phyloP scores from a whole-genome alignment of 805 yeast species.

The Lipomyces kockii region DNA sequence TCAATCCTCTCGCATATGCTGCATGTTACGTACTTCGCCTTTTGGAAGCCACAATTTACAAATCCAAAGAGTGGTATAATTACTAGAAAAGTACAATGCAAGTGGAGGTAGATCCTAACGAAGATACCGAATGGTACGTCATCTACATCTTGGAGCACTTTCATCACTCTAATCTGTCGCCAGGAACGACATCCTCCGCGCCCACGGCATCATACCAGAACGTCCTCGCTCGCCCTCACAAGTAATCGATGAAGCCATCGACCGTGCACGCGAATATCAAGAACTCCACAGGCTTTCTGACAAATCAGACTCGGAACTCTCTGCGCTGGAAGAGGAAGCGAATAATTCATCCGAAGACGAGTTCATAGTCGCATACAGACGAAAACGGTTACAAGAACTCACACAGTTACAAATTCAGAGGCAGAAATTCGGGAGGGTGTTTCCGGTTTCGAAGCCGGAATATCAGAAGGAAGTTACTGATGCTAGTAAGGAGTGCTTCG shows the following conservation, averaged over 20 bases:
- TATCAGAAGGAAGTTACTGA: slow-evolving; percentile 84
- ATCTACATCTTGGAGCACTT: not conserved
- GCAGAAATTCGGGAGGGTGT: slow-evolving; percentile 72
- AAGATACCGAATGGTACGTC: slow-evolving; percentile 84
- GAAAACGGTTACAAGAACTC: slow-evolving; percentile 77
- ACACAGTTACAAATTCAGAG: slow-evolving; percentile 49
- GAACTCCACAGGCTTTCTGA: slow-evolving; percentile 61
- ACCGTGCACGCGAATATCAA: slow-evolving; percentile 76
- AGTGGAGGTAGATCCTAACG: slow-evolving; percentile 71
- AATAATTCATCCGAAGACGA: slow-evolving; percentile 85
- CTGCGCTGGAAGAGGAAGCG: slow-evolving; percentile 87
- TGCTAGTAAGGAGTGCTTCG: slow-evolving; percentile 66
- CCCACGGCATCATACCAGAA: slow-evolving; percentile 90
- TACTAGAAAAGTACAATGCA: slow-evolving; percentile 21
- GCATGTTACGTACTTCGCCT: not conserved
- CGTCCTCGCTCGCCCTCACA: slow-evolving; percentile 87
- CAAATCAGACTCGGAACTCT: slow-evolving; percentile 48
- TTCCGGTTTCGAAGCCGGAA: slow-evolving; percentile 83
- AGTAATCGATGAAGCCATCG: slow-evolving; percentile 83
- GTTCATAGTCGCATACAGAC: slow-evolving; percentile 75
- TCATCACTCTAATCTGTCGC: not conserved
- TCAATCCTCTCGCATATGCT: not conserved
- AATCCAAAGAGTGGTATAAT: not conserved
- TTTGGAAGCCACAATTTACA: not conserved
- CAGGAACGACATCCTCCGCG: slow-evolving; percentile 88